Evolutionary conservation across 176 grass and related monocot species (phyloP), one percentile per base, ranked within the genome.

Genomic region (Alloteropsis semialata): DNA sequence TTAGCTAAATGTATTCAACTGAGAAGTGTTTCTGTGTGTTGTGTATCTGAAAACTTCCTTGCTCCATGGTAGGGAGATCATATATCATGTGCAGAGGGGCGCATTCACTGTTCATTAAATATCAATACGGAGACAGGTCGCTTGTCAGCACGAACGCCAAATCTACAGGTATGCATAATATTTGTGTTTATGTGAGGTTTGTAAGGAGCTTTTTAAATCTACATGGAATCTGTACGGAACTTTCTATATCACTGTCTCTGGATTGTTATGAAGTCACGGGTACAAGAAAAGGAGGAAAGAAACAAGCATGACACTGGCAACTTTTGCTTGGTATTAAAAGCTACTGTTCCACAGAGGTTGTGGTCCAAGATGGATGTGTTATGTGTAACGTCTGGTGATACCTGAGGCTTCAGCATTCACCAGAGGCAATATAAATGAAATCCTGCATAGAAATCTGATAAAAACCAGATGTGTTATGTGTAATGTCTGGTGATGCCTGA

Each of bases 101-200:
- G 95, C 39, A 70, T 97, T 80, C 95, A 97, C 81, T 94, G 88
- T 92, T 97, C 95, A 15, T 78, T 97, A 78, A 97, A 97, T 86
- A 97, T 97, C 81, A 97, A 97, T 81, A 97, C 95, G 62, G 92
- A 97, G 78, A 94, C 95, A 46, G 92, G 95, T 17, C 88, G 95
- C 49, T 89, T 97, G 81, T 97, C 95, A 84, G 88, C 95, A 67
- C 88, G 95, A 80, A 88, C 80, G 64, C 95, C 95, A 71, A 97
- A 80, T 78, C 70, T 97, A 64, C 95, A 97, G 92, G 95, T 97
- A 78, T 86, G 74, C 24, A 48, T 76, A n/a, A 69, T 54, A 42
- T 83, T 64, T 67, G 33, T 34, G 44, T 82, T 46, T 85, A 4
- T 21, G 1, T 65, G 71, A 66, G 37, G 34, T 32, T 88, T 42